Evolutionary conservation across 192 early-diverging fungal species (phyloP), one percentile per base, ranked within the genome.

Genomic region (Geranomyces michiganensis): DNA sequence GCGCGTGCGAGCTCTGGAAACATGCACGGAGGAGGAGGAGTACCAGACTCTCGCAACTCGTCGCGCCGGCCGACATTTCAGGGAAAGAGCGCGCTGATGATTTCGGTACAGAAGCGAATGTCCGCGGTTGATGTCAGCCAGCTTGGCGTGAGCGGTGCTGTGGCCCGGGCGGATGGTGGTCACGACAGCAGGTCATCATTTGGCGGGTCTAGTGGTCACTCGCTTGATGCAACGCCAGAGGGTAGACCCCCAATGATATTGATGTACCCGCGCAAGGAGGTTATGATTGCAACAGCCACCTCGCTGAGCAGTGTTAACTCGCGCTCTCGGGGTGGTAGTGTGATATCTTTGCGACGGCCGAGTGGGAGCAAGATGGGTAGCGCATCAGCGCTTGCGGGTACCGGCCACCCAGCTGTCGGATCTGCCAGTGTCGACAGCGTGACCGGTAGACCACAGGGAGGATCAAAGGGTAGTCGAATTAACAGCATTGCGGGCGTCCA

Each of bases 261-360:
- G 3, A 47, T 85, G 60, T 85, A 78, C 68, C 83, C 83, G 4
- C 66, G 79, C 1, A 85, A 82, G 71, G 81, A 80, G 19, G 71
- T 84, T 45, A 58, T 70, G 72, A 14, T 55, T 31, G 60, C 55
- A 2, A 70, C 29, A 43, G 64, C 13, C 47, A 12, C 22, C n/a
- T 60, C 75, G 49, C 14, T 67, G 61, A 64, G 48, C 45, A 60
- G 51, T 13, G 62, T 61, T 14, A 24, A 31, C 41, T 22, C 29
- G 27, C 30, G 36, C 27, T 51, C 68, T 19, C 62, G 64, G 1
- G n/a, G 68, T n/a, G 44, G 68, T 14, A 71, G 68, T 36, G 45
- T 59, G 53, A 29, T 44, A 19, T 64, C 58, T 2, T 9, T 62
- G 13, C 62, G 31, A 22, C 46, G 48, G 21, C 62, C 55, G 1